A percentile compares a stretch with the other conserved stretches of the same genome.
Conservation (phyloP, 352 stramenopile genomes). For the Phytopythium mirpurense region DNA sequence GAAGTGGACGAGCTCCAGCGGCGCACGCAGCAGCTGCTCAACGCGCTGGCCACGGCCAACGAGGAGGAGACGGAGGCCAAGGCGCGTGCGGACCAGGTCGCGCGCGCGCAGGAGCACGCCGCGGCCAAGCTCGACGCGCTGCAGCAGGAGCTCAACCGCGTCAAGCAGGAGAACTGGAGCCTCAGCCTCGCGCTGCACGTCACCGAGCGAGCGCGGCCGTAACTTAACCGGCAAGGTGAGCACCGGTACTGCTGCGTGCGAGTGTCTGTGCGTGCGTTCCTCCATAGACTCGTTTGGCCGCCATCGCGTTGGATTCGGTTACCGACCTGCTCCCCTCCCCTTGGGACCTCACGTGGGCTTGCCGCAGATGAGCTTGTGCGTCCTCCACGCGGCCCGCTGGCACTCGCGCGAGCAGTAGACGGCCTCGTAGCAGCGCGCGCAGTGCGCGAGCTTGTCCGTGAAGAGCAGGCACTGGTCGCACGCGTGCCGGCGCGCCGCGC, state of each 20-base stretch:
- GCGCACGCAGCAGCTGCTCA: slow-evolving; percentile 25
- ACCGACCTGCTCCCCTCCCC: no score
- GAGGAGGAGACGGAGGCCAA: slow-evolving; percentile 76
- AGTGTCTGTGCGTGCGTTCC: no score
- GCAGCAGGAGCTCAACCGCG: slow-evolving; percentile 39
- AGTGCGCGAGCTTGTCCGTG: slow-evolving; percentile 51
- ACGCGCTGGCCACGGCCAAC: slow-evolving; percentile 59
- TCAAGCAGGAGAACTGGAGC: slow-evolving; percentile 69
- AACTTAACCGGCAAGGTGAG: no score
- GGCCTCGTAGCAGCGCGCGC: slow-evolving; percentile 56
- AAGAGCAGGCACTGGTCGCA: slow-evolving; percentile 62
- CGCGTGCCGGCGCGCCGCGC: slow-evolving; percentile 44
- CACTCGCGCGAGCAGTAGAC: slow-evolving; percentile 83
- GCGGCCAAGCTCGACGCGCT: slow-evolving; percentile 28
- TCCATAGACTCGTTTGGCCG: neutral
- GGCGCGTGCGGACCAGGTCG: neutral
- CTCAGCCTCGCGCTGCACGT: slow-evolving; percentile 63
- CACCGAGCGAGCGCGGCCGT: slow-evolving; percentile 19
- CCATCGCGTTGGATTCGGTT: neutral
- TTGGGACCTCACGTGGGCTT: slow-evolving; percentile 25
- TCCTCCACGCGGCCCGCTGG: slow-evolving; percentile 70
- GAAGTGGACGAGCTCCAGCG: slow-evolving; percentile 25
- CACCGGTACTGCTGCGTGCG: no score
- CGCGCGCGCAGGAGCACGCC: slow-evolving; percentile 27
- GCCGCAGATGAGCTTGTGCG: slow-evolving; percentile 72